These are phyloP conservation scores for Lodderomyces parapsilosis DNA, from an alignment of 1,139 yeast species.

Conservation along the genomic window DNA sequence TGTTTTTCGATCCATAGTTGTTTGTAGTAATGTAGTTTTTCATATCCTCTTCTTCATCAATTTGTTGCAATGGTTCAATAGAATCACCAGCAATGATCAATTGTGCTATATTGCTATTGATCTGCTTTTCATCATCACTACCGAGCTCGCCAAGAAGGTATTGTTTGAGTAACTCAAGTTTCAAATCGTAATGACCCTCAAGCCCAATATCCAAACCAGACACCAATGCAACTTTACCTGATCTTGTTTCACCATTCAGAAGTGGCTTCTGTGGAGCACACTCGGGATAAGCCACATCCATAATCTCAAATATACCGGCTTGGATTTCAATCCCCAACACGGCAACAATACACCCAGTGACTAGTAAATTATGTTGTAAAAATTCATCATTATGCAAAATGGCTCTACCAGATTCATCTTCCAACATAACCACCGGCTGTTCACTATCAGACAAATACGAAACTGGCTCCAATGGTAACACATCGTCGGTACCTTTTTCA, in stretches of 20 bases:
- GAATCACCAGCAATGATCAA: constrained; percentile 79
- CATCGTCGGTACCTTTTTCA: constrained; percentile 55
- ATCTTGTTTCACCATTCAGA: constrained; percentile 1
- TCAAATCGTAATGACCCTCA: constrained; percentile 38
- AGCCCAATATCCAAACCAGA: constrained; percentile 69
- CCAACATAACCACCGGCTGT: constrained; percentile 64
- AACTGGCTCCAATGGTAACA: constrained; percentile 37
- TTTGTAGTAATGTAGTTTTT: constrained; percentile 31
- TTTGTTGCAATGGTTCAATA: constrained; percentile 35
- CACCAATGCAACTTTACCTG: constrained; percentile 52
- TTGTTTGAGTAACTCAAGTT: constrained; percentile 64
- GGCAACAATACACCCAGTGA: constrained; percentile 87
- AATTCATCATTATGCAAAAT: constrained; percentile 65
- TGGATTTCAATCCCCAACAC: constrained; percentile 82
- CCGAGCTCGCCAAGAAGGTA: constrained; percentile 71
- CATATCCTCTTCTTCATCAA: constrained; percentile 19
- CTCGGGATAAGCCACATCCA: constrained; percentile 75
- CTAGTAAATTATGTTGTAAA: constrained; percentile 49
- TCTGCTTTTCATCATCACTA: constrained; percentile 23
- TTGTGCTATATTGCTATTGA: constrained; percentile 41
- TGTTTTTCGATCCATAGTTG: constrained; percentile 55
- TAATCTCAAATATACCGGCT: constrained; percentile 81
- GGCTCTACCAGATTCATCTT: constrained; percentile 93
- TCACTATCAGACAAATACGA: constrained; percentile 28
- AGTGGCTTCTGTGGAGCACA: constrained; percentile 55